phyloP scores from a whole-genome alignment of 192 early-diverging fungal species.

The Rhizoclosmatium globosum region DNA sequence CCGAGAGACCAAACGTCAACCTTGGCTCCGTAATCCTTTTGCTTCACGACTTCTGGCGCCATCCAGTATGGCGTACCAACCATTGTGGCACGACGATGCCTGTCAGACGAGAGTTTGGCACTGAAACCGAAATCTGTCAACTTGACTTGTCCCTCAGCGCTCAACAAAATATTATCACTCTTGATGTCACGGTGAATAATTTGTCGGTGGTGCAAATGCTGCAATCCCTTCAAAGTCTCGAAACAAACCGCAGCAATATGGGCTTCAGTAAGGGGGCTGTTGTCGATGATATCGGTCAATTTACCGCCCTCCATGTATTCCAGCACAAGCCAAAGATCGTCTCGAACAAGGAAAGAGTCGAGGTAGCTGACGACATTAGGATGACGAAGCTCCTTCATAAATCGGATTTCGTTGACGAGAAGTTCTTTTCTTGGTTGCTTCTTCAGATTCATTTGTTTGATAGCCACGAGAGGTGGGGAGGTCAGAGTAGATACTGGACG shows the following conservation, averaged over 20 bases:
- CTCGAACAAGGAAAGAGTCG: slow-evolving; percentile 87
- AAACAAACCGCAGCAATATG: slow-evolving; percentile 83
- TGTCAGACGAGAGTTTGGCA: slow-evolving; percentile 74
- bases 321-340: slow-evolving; percentile 98
- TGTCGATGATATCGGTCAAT: slow-evolving; percentile 93
- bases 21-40: slow-evolving; percentile 56
- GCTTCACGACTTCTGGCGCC: slow-evolving; percentile 62
- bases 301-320: slow-evolving; percentile 99
- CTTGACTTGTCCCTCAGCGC: slow-evolving; percentile 72
- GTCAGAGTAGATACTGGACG: slow-evolving; percentile 49
- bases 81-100: slow-evolving; percentile 78
- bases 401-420: slow-evolving; percentile 80
- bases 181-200: slow-evolving; percentile 92
- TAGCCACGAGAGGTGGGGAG: slow-evolving; percentile 53
- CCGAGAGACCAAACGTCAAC: slow-evolving; percentile 69
- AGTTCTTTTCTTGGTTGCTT: slow-evolving; percentile 67
- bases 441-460: slow-evolving; percentile 70
- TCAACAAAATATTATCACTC: slow-evolving; percentile 85
- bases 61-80: slow-evolving; percentile 66
- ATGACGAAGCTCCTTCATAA: slow-evolving; percentile 85
- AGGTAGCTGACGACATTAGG: slow-evolving; percentile 97
- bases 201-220: slow-evolving; percentile 74
- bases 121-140: slow-evolving; percentile 88
- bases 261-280: slow-evolving; percentile 83
- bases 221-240: slow-evolving; percentile 77